Conservation (phyloP, 78 protist species). For the Planoprotostelium fungivorum region DNA sequence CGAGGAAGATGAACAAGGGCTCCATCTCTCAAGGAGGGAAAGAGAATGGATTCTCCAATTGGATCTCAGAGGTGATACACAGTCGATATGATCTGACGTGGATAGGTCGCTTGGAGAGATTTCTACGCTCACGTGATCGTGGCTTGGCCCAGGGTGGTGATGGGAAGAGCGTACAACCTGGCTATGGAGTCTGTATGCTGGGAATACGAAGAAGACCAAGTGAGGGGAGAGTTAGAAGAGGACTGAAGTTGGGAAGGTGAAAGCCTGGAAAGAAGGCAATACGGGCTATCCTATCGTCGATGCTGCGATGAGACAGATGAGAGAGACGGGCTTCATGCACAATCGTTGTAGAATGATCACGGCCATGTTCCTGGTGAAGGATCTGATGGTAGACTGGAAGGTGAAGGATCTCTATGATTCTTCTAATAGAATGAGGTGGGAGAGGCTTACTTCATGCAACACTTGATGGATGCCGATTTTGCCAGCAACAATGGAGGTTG, state of each 20-base stretch:
- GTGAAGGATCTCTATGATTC: background rate
- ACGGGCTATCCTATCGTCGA: background rate
- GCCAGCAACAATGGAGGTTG: background rate
- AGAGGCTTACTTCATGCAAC: background rate
- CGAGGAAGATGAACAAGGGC: background rate
- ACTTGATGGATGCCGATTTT: background rate
- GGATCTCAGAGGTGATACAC: background rate
- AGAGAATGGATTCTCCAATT: background rate
- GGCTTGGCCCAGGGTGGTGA: background rate
- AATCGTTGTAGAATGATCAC: background rate
- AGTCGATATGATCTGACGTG: background rate
- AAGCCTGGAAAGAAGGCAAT: background rate
- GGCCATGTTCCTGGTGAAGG: background rate
- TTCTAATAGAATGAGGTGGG: background rate
- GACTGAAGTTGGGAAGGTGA: background rate
- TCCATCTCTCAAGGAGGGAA: background rate
- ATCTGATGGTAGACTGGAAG: background rate
- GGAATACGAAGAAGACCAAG: background rate
- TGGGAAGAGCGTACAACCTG: background rate
- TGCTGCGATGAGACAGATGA: background rate
- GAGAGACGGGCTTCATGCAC: background rate
- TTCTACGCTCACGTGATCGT: background rate
- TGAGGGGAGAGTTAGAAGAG: background rate
- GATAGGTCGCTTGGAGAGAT: background rate
- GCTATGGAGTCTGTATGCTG: background rate